Conservation (phyloP, 1,284 basidiomycete species). For the Leccinum pseudoinsigne region DNA sequence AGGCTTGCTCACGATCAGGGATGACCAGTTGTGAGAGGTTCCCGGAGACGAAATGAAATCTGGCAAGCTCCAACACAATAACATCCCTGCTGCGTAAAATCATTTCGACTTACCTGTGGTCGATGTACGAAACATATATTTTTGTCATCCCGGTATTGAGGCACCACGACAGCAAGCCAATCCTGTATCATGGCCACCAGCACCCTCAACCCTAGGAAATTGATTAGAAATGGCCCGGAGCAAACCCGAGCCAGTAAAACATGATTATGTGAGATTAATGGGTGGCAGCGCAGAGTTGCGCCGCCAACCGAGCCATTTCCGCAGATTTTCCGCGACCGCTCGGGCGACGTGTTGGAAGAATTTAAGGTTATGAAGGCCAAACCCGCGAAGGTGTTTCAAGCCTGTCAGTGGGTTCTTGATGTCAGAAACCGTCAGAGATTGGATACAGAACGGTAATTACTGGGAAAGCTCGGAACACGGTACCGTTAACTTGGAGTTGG, state of each 20-base stretch:
- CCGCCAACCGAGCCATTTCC: neutral
- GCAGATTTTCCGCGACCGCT: conserved; percentile 1
- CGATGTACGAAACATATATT: neutral
- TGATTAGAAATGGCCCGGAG: neutral
- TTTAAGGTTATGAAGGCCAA: conserved; percentile 2
- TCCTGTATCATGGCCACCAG: neutral
- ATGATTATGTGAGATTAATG: neutral
- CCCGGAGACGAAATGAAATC: neutral
- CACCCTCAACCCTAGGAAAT: neutral
- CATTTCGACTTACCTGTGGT: neutral
- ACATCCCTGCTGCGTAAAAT: neutral
- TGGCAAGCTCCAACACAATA: neutral
- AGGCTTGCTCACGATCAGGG: conserved; percentile 13
- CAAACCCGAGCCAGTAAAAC: neutral
- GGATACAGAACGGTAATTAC: neutral
- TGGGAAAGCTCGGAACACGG: neutral
- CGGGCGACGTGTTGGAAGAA: neutral
- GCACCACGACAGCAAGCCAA: neutral
- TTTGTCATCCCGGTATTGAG: neutral
- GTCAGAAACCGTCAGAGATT: neutral
- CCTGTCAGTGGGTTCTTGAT: neutral
- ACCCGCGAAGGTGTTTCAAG: conserved; percentile 10
- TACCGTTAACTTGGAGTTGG: neutral
- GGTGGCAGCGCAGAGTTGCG: neutral
- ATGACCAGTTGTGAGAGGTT: conserved; percentile 6